These are phyloP conservation scores for Sporodiniella umbellata DNA, from an alignment of 371 early-diverging fungal species.

Conservation along the genomic window DNA sequence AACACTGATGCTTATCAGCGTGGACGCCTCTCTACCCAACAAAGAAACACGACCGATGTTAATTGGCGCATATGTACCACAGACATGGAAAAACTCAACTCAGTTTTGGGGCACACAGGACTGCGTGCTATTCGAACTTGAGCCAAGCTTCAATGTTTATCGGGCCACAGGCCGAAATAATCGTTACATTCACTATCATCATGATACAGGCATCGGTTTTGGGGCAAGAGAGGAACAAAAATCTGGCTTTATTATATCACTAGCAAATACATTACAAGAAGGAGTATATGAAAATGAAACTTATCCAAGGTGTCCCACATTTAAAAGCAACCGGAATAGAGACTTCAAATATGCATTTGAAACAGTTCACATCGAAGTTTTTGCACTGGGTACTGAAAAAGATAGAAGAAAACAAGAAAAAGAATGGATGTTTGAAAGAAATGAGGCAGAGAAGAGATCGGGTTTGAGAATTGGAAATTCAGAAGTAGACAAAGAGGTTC, in stretches of 20 bases:
- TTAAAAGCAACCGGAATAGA: conserved; percentile 8
- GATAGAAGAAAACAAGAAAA: conserved; percentile 34
- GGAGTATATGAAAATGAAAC: conserved; percentile 45
- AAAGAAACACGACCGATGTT: conserved; percentile 13
- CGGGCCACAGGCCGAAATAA: conserved; percentile 32
- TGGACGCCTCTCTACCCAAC: too few species aligned
- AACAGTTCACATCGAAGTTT: conserved; percentile 55
- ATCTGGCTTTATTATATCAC: conserved; percentile 17
- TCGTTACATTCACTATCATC: conserved; percentile 50
- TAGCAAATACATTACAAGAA: conserved; percentile 49
- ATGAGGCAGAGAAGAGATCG: conserved; percentile 46
- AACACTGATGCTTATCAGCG: conserved; percentile 50
- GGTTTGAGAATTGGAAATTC: conserved; percentile 43
- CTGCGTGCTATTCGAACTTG: conserved; percentile 56
- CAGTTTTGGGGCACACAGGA: conserved; percentile 52
- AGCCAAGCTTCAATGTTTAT: conserved; percentile 53
- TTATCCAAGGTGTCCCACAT: conserved; percentile 34
- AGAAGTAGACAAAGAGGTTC: conserved; percentile 44
- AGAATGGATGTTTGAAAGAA: conserved; percentile 60
- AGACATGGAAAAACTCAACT: conserved; percentile 58
- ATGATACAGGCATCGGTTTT: conserved; percentile 58
- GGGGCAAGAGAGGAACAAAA: conserved; percentile 29
- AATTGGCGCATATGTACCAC: conserved; percentile 51
- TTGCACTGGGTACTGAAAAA: conserved; percentile 54
- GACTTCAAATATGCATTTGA: conserved; percentile 38